These are phyloP conservation scores for Macrophomina phaseolina DNA, from an alignment of 2,329 filamentous ascomycete genomes.

Conservation along the genomic window DNA sequence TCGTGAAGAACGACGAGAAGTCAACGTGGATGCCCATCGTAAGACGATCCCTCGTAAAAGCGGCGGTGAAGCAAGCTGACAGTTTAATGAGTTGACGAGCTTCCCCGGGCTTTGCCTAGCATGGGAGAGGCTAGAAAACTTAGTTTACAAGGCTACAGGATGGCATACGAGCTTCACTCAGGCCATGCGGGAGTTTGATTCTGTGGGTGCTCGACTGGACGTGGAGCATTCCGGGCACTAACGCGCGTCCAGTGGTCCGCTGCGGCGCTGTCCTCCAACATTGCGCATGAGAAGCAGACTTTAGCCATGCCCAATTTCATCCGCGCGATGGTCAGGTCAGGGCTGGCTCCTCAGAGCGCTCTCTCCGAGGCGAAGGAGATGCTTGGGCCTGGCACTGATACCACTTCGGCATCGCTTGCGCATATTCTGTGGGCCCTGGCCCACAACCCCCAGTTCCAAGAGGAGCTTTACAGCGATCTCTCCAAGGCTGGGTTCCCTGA, in stretches of 20 bases:
- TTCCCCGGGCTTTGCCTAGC: neutral
- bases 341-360: neutral
- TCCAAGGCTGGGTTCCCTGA: neutral
- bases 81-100: neutral
- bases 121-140: slow-evolving; percentile 1
- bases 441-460: slow-evolving; percentile 5
- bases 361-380: slow-evolving; percentile 10
- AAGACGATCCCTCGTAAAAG: neutral
- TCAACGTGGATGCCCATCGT: slow-evolving; percentile 10
- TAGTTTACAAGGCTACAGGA: neutral
- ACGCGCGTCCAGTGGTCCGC: neutral
- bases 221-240: neutral
- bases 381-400: slow-evolving; percentile 7
- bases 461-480: neutral
- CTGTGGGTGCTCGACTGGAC: neutral
- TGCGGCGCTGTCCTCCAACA: neutral
- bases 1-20: slow-evolving; percentile 12
- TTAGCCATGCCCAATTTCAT: slow-evolving; percentile 1
- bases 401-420: slow-evolving; percentile 4
- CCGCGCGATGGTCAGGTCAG: neutral
- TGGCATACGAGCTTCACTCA: neutral
- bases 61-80: neutral
- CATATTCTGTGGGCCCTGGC: slow-evolving; percentile 14
- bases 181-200: slow-evolving; percentile 8
- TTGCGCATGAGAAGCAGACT: neutral